Evolutionary conservation across 179 eudicot genomes (phyloP), one percentile per base, ranked within the genome.

Genomic region (Pouteria campechiana): DNA sequence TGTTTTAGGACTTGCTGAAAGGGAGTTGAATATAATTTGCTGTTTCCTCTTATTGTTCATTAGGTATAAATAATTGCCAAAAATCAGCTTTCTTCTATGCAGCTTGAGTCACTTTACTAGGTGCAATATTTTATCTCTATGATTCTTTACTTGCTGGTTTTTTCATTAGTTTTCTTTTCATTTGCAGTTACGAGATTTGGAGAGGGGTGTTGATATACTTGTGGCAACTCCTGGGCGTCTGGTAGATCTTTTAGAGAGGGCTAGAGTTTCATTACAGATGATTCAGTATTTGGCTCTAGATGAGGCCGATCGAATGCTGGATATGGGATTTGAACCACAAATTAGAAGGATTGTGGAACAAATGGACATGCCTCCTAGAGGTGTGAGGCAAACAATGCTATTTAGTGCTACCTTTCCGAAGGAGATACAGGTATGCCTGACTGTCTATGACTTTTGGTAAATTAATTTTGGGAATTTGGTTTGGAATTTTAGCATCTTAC

Each of bases 151-250:
- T n/a, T n/a, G n/a, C n/a, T n/a, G n/a, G n/a, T n/a, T n/a, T n/a
- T n/a, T n/a, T n/a, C n/a, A n/a, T n/a, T n/a, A n/a, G n/a, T n/a
- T n/a, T n/a, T n/a, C n/a, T n/a, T n/a, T n/a, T n/a, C n/a, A n/a
- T n/a, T n/a, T n/a, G 13, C 83, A 88, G 97, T 66, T 88, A 27
- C 84, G 97, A 7, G 97, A 89, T 20, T 83, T 89, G 34, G 95
- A 89, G 42, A 78, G 83, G 66, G 97, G 97, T 18, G 97, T 89
- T 50, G 95, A 89, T 57, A 89, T 89, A 58, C 93, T 89, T 62
- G 97, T 89, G 37, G 97, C 97, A 30, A 89, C 97, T 9, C 97
- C 97, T 45, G 97, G 97, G 42, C 65, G 95, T 23, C 69, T 89
- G 69, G 97, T 89, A 20, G 97, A 89, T 68, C 63, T 89, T 37